Base-by-base conservation (phyloP, 2,329 filamentous ascomycete genomes). In the Fusarium pseudoanthophilum region DNA sequence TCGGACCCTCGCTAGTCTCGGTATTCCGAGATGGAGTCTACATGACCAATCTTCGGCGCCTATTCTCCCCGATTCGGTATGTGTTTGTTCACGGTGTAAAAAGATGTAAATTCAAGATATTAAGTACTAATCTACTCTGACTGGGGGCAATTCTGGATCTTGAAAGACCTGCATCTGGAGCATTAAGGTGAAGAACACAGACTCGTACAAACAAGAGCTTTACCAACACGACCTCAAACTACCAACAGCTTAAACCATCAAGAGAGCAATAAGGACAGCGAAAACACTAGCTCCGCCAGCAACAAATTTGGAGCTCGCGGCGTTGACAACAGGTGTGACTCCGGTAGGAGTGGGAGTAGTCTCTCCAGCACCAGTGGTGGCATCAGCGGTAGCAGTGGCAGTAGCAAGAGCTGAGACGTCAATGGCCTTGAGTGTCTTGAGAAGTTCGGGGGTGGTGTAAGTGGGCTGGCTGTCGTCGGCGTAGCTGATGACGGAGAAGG, bases 401-500 rank as follows among this genome's bases (percentile, higher is more conserved):
- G 59, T 61, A 13, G 63, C 45, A 16, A 56, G 40, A 32, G 71
- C 67, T 2, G 45, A 51, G 5, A 53, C 52, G 1, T 74, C 71
- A 1, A 80, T 72, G 10, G 76, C 79, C 43, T 73, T 71, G 3
- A 79, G 43, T 2, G 79, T 80, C 63, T 73, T 58, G 3, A 80
- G 75, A 24, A 80, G 63, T 42, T 71, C 68, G 2, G 79, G 79
- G 1, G 79, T 79, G 0, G 76, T 79, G 60, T 80, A 80, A 4
- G 71, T 70, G 2, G 56, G 42, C 16, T 72, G 71, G 2, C 48
- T 59, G 13, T 80, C 78, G 2, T 63, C 67, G 3, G 40, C 67
- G 40, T 77, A 80, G 18, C 73, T 71, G 20, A 79, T 61, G 43
- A 55, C 72, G 0, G 78, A 76, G 60, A 80, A 79, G 4, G 79